These are phyloP conservation scores for Tricholoma flavovirens DNA, from an alignment of 768 basidiomycete species.

Conservation along the genomic window DNA sequence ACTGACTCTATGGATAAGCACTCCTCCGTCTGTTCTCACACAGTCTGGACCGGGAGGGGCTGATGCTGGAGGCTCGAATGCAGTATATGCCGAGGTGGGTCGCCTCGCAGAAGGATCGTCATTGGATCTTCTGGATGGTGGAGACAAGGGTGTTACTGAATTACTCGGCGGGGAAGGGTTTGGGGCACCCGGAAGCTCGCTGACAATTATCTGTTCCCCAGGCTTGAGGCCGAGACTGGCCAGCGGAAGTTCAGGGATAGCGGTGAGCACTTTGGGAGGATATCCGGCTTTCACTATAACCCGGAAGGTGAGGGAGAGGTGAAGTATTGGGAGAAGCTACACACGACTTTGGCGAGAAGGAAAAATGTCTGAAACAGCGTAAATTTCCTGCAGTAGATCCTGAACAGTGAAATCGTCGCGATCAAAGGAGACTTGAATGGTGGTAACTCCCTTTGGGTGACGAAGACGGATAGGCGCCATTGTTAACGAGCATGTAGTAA, in stretches of 20 bases:
- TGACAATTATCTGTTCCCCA: constrained; percentile 88
- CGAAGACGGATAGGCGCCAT: constrained; percentile 79
- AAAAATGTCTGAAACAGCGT: constrained; percentile 57
- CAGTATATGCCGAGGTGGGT: constrained; percentile 3
- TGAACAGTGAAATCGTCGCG: constrained; percentile 51
- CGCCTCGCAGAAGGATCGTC: constrained; percentile 1
- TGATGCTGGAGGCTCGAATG: constrained; percentile 2
- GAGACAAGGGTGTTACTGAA: constrained; percentile 4
- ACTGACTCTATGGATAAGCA: constrained; percentile 67
- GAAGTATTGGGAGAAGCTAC: constrained; percentile 20
- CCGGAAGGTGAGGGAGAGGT: background rate
- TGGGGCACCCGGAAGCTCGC: constrained; percentile 25
- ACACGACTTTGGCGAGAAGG: constrained; percentile 75
- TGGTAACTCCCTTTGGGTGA: constrained; percentile 79
- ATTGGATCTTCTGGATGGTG: constrained; percentile 10
- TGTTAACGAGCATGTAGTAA: constrained; percentile 1
- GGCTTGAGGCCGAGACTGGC: constrained; percentile 68
- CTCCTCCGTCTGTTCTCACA: constrained; percentile 57
- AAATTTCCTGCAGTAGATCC: constrained; percentile 73
- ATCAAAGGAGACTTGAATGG: constrained; percentile 64
- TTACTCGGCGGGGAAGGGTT: constrained; percentile 10
- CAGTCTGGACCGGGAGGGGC: constrained; percentile 41
- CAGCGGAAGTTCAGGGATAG: constrained; percentile 69
- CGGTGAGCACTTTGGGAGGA: constrained; percentile 68
- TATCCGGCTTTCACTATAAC: constrained; percentile 74